Base-by-base conservation (phyloP, 2,329 filamentous ascomycete species). In the Trichophyton schoenleinii region DNA sequence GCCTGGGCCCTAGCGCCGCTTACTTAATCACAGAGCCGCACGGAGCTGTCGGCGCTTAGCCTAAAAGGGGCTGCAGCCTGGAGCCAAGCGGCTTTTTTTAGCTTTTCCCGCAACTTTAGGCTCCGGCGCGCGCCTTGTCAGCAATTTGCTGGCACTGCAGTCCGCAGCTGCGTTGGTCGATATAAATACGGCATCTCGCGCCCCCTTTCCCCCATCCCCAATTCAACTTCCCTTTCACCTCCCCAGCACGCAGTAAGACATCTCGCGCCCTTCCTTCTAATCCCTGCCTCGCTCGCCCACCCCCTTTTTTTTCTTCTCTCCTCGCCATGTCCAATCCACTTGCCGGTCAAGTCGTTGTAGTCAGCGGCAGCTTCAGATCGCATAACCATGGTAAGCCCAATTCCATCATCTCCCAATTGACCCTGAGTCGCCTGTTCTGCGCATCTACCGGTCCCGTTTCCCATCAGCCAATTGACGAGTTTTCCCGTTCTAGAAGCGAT, bases 281-380 rank as follows among this genome's bases (percentile, higher is more conserved):
- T 38, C 34, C 34, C 34, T 38, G 34, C 34, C 28, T 31, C 28
- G 28, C 7, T 38, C 9, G 2, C 11, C 2, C 34, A 9, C 34
- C 8, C 34, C 34, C 34, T 13, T 38, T 36, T 38, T 20, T 42
- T 41, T 8, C 34, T 57, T 22, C 18, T 11, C 55, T 20, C 9
- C n/a, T 15, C 11, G 62, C 46, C 46, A 73, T 72, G 70, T 60
- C 70, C 4, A 62, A 64, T 1, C 31, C 59, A 13, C 71, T 74
- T 52, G 71, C 71, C 55, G 64, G 68, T 0, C 59, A 68, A 6
- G 64, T 74, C 4, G 74, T 89, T 52, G 81, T 79, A 22, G 70
- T 87, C 28, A 85, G 82, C 61, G 86, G 86, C 63, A 80, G 80
- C 3, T 85, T 88, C 65, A 73, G 79, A 1, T 75, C 76, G 4